Evolutionary conservation across 495 filamentous ascomycete genomes (phyloP), one percentile per base, ranked within the genome.

Genomic region (Cercophora samala): DNA sequence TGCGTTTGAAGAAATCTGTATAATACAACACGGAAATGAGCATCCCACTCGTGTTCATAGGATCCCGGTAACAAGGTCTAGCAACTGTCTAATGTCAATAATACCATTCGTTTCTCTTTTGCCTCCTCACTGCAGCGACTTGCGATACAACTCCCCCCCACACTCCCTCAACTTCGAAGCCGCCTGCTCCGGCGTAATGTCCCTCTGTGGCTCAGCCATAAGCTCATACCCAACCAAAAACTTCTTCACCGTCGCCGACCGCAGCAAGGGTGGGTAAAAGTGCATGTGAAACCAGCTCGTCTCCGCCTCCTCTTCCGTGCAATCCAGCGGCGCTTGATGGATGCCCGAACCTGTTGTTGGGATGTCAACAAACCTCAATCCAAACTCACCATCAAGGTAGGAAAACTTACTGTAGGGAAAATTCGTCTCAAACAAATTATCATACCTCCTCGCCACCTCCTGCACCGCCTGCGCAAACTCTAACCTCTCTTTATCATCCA

Each of bases 131-230:
- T 84, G 73, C 66, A 91, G 66, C 69, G 85, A 84, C 77, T 88
- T 91, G 66, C 95, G 86, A 73, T 98, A 98, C 62, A 97, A 78
- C 76, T 91, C 86, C 5, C 93, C 93, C 0, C 89, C 92, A 60
- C 91, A 83, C 62, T 83, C 82, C 67, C 93, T 84, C 61, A 99
- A 77, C 51, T 86, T 86, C 29, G 87, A 88, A 26, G 95, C 91
- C 15, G 96, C 95, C 76, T 99, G 95, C 77, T 99, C 95, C 0
- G 95, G 93, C 1, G 96, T 99, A 72, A 99, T 99, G 76, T 99
- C 95, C 60, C 95, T 86, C 77, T 99, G 95, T 25, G 95, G 95
- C 78, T 99, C 95, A 2, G 91, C 95, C 88, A 99, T 87, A 82
- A 99, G 79, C 78, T 99, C 93, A 76, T 93, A 97, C 62, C 95